Evolutionary conservation across 371 early-diverging fungal genomes (phyloP).

Genomic region (Parasitella parasitica): DNA sequence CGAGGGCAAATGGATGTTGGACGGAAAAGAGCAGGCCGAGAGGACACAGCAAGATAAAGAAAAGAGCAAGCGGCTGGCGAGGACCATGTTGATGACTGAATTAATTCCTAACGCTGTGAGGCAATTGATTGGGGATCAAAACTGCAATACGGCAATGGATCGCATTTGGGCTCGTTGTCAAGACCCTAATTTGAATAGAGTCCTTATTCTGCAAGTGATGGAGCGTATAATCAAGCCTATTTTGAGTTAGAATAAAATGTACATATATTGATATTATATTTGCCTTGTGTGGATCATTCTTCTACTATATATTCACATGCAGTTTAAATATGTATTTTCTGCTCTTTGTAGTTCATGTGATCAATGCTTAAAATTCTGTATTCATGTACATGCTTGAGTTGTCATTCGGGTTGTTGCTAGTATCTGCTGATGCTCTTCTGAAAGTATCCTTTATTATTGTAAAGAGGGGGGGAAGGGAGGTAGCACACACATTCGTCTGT

Average conservation of each 20-base stretch:
- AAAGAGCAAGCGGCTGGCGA: constrained; percentile 26
- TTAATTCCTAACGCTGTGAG: constrained; percentile 42
- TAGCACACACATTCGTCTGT: too few relatives aligned
- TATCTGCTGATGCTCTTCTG: too few relatives aligned
- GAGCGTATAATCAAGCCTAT: constrained; percentile 45
- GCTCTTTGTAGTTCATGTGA: too few relatives aligned
- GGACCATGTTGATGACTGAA: constrained; percentile 28
- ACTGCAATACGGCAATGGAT: constrained; percentile 47
- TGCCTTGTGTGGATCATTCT: too few relatives aligned
- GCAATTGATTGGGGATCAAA: constrained; percentile 51
- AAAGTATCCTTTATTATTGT: too few relatives aligned
- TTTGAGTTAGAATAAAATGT: constrained; percentile 26
- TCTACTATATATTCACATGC: too few relatives aligned
- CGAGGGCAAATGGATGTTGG: constrained; percentile 27
- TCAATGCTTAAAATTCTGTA: too few relatives aligned
- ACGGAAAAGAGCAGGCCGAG: background rate
- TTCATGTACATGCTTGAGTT: too few relatives aligned
- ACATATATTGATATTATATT: background rate
- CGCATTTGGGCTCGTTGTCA: constrained; percentile 47
- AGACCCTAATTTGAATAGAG: constrained; percentile 38
- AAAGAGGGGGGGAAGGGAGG: too few relatives aligned
- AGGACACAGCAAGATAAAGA: constrained; percentile 38
- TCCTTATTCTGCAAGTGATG: constrained; percentile 41
- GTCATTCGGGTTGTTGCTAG: too few relatives aligned
- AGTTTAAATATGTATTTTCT: too few relatives aligned